Base-by-base conservation (phyloP, 73 alveolate genomes). In the Tetrahymena borealis region DNA sequence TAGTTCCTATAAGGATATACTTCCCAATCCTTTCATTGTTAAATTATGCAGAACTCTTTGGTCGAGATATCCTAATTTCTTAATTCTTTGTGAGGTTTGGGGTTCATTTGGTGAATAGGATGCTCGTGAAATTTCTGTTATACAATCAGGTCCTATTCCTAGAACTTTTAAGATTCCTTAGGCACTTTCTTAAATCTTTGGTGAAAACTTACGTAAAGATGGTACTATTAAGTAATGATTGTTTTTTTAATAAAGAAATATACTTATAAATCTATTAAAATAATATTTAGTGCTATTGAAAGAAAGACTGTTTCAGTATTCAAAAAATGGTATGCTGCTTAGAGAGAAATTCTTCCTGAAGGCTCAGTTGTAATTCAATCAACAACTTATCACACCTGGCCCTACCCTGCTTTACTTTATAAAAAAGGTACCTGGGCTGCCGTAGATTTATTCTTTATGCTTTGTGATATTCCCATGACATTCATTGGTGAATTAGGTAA, bases 21-120 rank as follows among this genome's bases (percentile, higher is more conserved):
- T 97, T 96, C 98, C 99, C n/a, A 99, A 99, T 96, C 99, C 99
- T 16, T 93, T 99, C 91, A 98, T 98, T 79, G 95, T 98, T 36
- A 99, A 99, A 92, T 60, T 99, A 78, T 95, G 99, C 94, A 98
- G 94, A 91, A 93, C 90, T 32, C 90, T 99, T 24, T 99, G 99
- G 99, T 94, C 96, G 79, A 92, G 94, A 91, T 91, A 39, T 93
- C 99, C 99, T 8, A 97, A 97, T 39, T 98, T 98, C 93, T 94
- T 98, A 90, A 97, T 99, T 90, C 92, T 98, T 38, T 99, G 99
- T n/a, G 99, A 99, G 91, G 97, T 99, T 92, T 99, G 99, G 99
- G 98, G 98, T 90, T 98, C 98, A 28, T 94, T 92, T 85, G 97
- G 97, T 39, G 95, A 93, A 94, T 95, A 92, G 91, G 99, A 97